A percentile compares a stretch with the other conserved stretches of the same genome.
phyloP scores from a whole-genome alignment of 2,329 filamentous ascomycete genomes.

The Pseudogymnoascus sp. region DNA sequence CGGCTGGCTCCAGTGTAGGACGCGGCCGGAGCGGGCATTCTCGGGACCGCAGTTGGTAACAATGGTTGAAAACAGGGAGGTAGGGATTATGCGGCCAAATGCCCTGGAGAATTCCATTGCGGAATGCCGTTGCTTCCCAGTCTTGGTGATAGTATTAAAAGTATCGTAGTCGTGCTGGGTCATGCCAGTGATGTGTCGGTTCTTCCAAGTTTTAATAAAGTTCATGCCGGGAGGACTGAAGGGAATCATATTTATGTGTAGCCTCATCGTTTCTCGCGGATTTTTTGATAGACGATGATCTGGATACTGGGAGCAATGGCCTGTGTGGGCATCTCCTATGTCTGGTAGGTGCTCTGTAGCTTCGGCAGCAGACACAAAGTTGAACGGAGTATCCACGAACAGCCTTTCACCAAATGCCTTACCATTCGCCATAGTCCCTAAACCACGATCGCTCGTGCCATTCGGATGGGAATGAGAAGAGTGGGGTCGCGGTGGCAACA shows the following conservation, averaged over 20 bases:
- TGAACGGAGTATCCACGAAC: conserved; percentile 49
- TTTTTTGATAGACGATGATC: conserved; percentile 53
- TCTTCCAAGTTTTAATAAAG: conserved; percentile 39
- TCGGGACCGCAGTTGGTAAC: conserved; percentile 43
- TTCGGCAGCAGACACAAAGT: conserved; percentile 44
- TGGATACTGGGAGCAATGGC: conserved; percentile 55
- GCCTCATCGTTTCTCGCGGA: conserved; percentile 32
- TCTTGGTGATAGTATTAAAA: conserved; percentile 30
- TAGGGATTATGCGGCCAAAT: conserved; percentile 46
- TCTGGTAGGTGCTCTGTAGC: conserved; percentile 52
- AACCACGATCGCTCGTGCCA: conserved; percentile 24
- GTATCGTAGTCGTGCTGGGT: conserved; percentile 31
- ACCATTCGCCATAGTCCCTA: conserved; percentile 54
- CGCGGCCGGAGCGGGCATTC: conserved; percentile 47
- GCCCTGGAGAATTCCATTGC: conserved; percentile 22
- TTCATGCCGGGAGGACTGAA: conserved; percentile 46
- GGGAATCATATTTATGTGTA: conserved; percentile 50
- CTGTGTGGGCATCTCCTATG: conserved; percentile 52
- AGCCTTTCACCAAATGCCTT: conserved; percentile 48
- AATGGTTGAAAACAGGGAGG: conserved; percentile 53
- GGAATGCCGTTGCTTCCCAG: conserved; percentile 18
- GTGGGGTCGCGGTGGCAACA: conserved; percentile 45
- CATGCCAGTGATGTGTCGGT: conserved; percentile 30
- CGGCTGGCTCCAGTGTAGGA: conserved; percentile 58
- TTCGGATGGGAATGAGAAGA: conserved; percentile 56